These are phyloP conservation scores for Puccinia novopanici DNA, from an alignment of 1,284 basidiomycete genomes.

Conservation along the genomic window DNA sequence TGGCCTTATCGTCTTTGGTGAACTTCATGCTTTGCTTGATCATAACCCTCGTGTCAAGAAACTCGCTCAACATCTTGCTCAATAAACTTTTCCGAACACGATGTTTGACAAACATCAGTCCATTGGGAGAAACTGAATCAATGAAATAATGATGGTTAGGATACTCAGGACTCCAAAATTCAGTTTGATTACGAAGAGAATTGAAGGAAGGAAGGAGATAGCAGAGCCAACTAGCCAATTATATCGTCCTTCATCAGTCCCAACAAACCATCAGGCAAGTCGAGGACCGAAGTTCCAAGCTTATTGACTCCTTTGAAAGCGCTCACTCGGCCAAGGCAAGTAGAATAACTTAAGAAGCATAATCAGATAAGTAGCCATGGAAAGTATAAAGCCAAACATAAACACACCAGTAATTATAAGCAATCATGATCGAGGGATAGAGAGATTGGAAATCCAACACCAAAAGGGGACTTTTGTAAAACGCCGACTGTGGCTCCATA, in stretches of 20 bases:
- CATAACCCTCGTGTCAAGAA: conserved; percentile 96
- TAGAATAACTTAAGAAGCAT: conserved; percentile 62
- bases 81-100: conserved; percentile 80
- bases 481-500: conserved; percentile 89
- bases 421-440: conserved; percentile 97
- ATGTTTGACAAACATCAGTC: conserved; percentile 87
- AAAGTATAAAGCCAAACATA: not conserved
- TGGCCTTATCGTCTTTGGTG: conserved; percentile 72
- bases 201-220: not conserved
- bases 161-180: not conserved
- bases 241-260: conserved; percentile 73
- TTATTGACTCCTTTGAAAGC: conserved; percentile 85
- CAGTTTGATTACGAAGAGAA: not conserved
- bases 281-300: conserved; percentile 75
- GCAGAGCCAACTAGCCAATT: conserved; percentile 64
- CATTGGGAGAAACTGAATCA: conserved; percentile 81
- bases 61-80: conserved; percentile 86
- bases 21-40: conserved; percentile 92
- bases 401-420: conserved; percentile 92
- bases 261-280: conserved; percentile 71
- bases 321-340: conserved; percentile 83
- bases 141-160: conserved; percentile 34
- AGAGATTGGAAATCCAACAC: conserved; percentile 94
- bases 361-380: conserved; percentile 20
- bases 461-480: conserved; percentile 85